Evolutionary conservation across 805 yeast genomes (phyloP).

Genomic region (Metschnikowia baotianmanensis): DNA sequence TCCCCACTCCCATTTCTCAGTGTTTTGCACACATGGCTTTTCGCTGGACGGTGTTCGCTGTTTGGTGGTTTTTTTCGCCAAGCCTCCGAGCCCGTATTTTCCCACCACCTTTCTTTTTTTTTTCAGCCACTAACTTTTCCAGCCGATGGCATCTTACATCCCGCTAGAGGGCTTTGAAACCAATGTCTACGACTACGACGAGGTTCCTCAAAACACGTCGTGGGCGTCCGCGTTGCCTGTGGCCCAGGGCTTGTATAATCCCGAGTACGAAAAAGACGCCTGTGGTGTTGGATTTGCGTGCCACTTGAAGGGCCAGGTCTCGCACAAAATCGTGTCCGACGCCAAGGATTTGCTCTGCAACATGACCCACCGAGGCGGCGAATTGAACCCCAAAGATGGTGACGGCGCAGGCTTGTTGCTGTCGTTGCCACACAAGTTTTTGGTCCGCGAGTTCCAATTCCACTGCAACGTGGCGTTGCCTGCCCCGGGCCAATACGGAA

Average conservation of each 20-base stretch:
- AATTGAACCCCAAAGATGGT: constrained; percentile 95
- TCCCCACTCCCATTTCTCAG: no score
- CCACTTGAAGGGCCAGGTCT: constrained; percentile 80
- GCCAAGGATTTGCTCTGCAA: constrained; percentile 85
- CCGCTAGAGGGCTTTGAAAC: constrained; percentile 39
- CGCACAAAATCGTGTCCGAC: constrained; percentile 92
- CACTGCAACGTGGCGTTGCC: constrained; percentile 70
- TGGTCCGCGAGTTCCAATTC: constrained; percentile 78
- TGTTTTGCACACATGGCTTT: no score
- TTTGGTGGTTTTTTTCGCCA: no score
- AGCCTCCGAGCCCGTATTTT: background rate
- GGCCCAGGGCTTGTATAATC: constrained; percentile 88
- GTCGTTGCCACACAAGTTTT: constrained; percentile 86
- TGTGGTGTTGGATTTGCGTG: constrained; percentile 99
- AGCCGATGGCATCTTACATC: constrained; percentile 28
- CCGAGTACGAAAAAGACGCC: constrained; percentile 91
- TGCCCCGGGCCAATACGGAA: constrained; percentile 82
- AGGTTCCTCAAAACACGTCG: constrained; percentile 71
- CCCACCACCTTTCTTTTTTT: background rate
- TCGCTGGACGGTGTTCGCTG: no score
- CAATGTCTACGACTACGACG: constrained; percentile 64
- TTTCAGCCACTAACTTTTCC: constrained; percentile 4
- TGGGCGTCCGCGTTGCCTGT: constrained; percentile 92
- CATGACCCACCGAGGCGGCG: constrained; percentile 99
- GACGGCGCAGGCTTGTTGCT: constrained; percentile 98